Conservation (phyloP, 805 yeast genomes). For the Cyberlindnera americana region DNA sequence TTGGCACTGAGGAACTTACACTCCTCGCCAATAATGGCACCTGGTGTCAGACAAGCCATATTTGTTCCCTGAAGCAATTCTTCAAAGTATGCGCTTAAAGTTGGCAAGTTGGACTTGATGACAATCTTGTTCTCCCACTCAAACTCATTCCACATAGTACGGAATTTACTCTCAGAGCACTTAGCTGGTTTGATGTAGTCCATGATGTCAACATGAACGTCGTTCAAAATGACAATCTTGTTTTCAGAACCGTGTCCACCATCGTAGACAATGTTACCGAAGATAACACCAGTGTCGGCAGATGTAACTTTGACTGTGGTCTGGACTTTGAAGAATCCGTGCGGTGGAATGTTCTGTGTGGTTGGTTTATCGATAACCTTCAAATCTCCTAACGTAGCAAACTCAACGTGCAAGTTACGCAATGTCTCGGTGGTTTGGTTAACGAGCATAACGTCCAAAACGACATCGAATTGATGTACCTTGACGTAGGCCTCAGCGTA, state of each 20-base stretch:
- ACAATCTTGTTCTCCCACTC: slow-evolving; percentile 99
- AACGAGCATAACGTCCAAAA: slow-evolving; percentile 86
- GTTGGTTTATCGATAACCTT: slow-evolving; percentile 91
- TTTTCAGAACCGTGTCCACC: slow-evolving; percentile 91
- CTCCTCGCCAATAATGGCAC: slow-evolving; percentile 84
- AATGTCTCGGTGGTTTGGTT: slow-evolving; percentile 91
- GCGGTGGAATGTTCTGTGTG: slow-evolving; percentile 92
- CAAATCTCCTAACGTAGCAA: slow-evolving; percentile 93
- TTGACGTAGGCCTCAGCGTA: slow-evolving; percentile 96
- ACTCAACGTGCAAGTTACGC: slow-evolving; percentile 88
- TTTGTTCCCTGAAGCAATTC: slow-evolving; percentile 78
- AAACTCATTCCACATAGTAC: slow-evolving; percentile 98
- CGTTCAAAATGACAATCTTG: slow-evolving; percentile 87
- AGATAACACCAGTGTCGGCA: slow-evolving; percentile 97
- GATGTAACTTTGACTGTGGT: slow-evolving; percentile 91
- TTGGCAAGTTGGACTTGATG: slow-evolving; percentile 62
- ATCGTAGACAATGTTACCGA: slow-evolving; percentile 95
- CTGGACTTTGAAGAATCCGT: slow-evolving; percentile 88
- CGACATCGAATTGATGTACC: slow-evolving; percentile 96
- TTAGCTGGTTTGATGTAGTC: slow-evolving; percentile 96
- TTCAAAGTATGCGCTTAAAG: slow-evolving; percentile 75
- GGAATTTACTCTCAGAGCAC: slow-evolving; percentile 84
- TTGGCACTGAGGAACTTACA: slow-evolving; percentile 94
- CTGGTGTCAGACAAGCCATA: slow-evolving; percentile 91
- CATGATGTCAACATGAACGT: slow-evolving; percentile 94